A percentile compares a stretch with the other conserved stretches of the same genome.
phyloP scores from a whole-genome alignment of 2,329 filamentous ascomycete genomes.

The Arachnomyces sp. region DNA sequence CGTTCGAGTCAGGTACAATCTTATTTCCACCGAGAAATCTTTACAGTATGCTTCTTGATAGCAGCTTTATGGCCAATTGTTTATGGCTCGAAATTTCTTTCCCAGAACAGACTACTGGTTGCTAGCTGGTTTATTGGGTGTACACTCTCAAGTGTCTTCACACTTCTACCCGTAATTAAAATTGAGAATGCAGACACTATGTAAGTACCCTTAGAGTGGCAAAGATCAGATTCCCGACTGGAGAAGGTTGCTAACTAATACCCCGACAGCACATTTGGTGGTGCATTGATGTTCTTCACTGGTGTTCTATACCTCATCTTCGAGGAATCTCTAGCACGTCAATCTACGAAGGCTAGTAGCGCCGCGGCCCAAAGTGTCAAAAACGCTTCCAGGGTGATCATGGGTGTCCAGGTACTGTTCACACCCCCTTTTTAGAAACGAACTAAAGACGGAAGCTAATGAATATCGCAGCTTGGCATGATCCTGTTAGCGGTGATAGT shows the following conservation, averaged over 20 bases:
- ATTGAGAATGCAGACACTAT: constrained; percentile 67
- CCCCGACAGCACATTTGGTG: constrained; percentile 57
- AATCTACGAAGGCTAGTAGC: constrained; percentile 18
- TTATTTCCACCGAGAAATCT: constrained; percentile 83
- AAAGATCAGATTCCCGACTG: not conserved
- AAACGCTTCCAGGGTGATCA: constrained; percentile 33
- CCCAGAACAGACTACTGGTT: constrained; percentile 54
- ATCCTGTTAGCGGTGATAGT: constrained; percentile 74
- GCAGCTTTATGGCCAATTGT: constrained; percentile 69
- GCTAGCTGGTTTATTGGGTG: constrained; percentile 69
- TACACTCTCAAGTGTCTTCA: constrained; percentile 80
- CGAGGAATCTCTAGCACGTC: constrained; percentile 54
- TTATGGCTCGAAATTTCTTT: constrained; percentile 66
- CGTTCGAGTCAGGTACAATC: constrained; percentile 60
- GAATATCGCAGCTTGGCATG: constrained; percentile 55
- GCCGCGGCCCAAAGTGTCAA: constrained; percentile 9
- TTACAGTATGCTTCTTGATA: constrained; percentile 69
- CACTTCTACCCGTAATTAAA: constrained; percentile 79
- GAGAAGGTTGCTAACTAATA: constrained; percentile 12
- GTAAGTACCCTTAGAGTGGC: constrained; percentile 41
- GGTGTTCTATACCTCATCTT: constrained; percentile 73
- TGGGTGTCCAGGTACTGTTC: constrained; percentile 38
- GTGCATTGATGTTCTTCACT: constrained; percentile 64
- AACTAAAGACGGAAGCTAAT: not conserved
- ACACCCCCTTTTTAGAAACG: not conserved